phyloP scores from a whole-genome alignment of 2,329 filamentous ascomycete genomes.

The Leptographium lundbergii region DNA sequence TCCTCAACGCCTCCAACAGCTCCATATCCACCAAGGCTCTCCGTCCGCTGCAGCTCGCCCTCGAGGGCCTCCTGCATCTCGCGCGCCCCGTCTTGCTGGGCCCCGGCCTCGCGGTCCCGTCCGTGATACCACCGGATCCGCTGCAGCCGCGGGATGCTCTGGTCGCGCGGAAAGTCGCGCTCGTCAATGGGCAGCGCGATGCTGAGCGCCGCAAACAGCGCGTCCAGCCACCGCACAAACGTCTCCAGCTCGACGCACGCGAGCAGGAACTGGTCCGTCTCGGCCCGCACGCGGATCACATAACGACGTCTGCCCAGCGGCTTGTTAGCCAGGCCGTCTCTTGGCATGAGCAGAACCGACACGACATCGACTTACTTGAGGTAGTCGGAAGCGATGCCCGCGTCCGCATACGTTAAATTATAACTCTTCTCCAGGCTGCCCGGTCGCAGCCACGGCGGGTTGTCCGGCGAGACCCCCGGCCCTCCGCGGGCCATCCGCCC shows the following conservation, averaged over 20 bases:
- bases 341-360: background rate
- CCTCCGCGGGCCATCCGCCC: constrained; percentile 33
- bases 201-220: constrained; percentile 60
- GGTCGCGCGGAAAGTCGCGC: constrained; percentile 48
- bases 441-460: constrained; percentile 36
- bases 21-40: background rate
- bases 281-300: constrained; percentile 58
- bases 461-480: constrained; percentile 35
- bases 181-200: constrained; percentile 60
- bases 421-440: constrained; percentile 53
- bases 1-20: background rate
- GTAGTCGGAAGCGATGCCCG: constrained; percentile 62
- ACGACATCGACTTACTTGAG: constrained; percentile 43
- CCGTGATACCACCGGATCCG: constrained; percentile 37
- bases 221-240: constrained; percentile 57
- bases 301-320: constrained; percentile 36
- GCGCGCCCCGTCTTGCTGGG: background rate
- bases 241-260: constrained; percentile 51
- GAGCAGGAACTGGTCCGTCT: constrained; percentile 62
- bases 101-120: constrained; percentile 11
- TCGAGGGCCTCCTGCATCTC: background rate
- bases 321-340: background rate
- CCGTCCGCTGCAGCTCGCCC: background rate
- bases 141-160: constrained; percentile 46
- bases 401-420: constrained; percentile 61